Evolutionary conservation across 805 yeast genomes (phyloP).

Genomic region (Myxozyma neglecta): DNA sequence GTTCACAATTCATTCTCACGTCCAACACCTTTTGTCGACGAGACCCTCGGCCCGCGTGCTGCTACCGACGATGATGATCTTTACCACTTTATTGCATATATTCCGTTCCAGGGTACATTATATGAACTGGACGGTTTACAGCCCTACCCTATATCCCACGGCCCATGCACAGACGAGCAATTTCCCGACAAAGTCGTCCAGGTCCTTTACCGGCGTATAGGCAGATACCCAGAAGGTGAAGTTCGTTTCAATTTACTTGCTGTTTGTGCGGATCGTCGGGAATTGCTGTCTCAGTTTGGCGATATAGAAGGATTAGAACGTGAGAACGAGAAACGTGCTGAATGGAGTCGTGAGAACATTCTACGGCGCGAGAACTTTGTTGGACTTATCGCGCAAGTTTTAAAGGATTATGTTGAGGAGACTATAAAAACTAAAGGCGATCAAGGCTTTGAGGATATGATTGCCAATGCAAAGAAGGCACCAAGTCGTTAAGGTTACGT

Average conservation of each 20-base stretch:
- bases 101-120: conserved; percentile 47
- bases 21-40: conserved; percentile 55
- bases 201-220: conserved; percentile 50
- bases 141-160: conserved; percentile 56
- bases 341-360: conserved; percentile 56
- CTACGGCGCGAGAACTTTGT: conserved; percentile 56
- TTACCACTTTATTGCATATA: conserved; percentile 62
- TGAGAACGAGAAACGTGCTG: conserved; percentile 51
- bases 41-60: conserved; percentile 31
- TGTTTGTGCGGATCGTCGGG: conserved; percentile 52
- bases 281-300: conserved; percentile 42
- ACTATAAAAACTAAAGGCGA: conserved; percentile 39
- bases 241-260: conserved; percentile 59
- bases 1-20: conserved; percentile 63
- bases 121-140: conserved; percentile 67
- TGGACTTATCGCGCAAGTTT: conserved; percentile 50
- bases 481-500: no score
- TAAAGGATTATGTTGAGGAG: conserved; percentile 45
- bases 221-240: conserved; percentile 49
- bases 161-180: conserved; percentile 44
- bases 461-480: conserved; percentile 8
- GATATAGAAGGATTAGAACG: conserved; percentile 44
- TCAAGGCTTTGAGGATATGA: conserved; percentile 42
- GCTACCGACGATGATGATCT: conserved; percentile 43
- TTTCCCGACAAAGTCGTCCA: conserved; percentile 48